phyloP scores from a whole-genome alignment of 306 rosid species.

The Neltuma alba region DNA sequence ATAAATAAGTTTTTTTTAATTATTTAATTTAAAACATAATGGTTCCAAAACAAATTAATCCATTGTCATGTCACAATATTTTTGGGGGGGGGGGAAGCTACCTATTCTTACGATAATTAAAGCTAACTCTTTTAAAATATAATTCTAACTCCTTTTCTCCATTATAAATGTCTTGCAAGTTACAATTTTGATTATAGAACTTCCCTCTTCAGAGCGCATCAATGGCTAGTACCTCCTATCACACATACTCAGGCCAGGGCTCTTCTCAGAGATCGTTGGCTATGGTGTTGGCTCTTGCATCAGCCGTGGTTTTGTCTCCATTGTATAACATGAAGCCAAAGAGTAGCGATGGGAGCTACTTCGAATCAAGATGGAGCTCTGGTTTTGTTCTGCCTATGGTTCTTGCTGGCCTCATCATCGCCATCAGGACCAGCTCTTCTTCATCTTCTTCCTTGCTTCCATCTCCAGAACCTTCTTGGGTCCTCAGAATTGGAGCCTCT shows the following conservation, averaged over 20 bases:
- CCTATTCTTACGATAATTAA: not conserved
- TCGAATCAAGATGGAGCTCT: conserved; percentile 72
- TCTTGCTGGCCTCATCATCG: conserved; percentile 78
- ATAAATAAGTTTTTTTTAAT: not conserved
- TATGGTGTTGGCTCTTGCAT: conserved; percentile 70
- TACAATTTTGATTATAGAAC: conserved; percentile 25
- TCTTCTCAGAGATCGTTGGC: conserved; percentile 77
- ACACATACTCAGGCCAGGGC: conserved; percentile 42
- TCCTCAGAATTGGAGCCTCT: conserved; percentile 74
- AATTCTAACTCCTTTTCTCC: not conserved
- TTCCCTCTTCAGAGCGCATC: conserved; percentile 7
- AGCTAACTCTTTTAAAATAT: not conserved
- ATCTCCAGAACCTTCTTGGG: conserved; percentile 75
- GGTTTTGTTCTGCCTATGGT: conserved; percentile 79
- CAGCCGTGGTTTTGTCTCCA: conserved; percentile 73
- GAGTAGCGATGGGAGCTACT: conserved; percentile 40
- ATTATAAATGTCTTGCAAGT: conserved; percentile 49
- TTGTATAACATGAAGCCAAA: conserved; percentile 43
- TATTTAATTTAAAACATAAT: not conserved
- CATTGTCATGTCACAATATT: not conserved
- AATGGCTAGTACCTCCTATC: conserved; percentile 50
- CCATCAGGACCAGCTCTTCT: conserved; percentile 73
- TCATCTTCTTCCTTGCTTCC: conserved; percentile 33
- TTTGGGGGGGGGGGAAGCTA: no score
- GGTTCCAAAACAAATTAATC: no score